These are phyloP conservation scores for Malassezia psittaci DNA, from an alignment of 1,284 basidiomycete genomes.

Conservation along the genomic window DNA sequence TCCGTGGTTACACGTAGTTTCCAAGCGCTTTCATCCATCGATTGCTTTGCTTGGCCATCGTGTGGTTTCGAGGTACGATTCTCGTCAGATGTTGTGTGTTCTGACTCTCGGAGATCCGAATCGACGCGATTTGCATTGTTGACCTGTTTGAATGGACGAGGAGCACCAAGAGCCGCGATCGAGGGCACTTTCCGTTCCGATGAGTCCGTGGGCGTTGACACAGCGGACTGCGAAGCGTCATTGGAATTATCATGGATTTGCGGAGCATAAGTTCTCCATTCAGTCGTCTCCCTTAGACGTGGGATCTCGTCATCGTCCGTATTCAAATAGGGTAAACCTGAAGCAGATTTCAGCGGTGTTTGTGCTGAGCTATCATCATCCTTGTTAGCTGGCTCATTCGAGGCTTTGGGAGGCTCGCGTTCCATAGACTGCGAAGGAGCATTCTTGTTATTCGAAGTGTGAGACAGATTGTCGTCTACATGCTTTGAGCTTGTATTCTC, in stretches of 20 bases:
- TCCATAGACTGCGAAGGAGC: conserved; percentile 3
- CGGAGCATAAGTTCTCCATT: conserved; percentile 4
- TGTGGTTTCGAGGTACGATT: background rate
- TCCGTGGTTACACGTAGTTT: conserved; percentile 40
- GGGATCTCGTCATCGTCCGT: conserved; percentile 10
- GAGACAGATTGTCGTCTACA: conserved; percentile 1
- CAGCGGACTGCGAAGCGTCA: background rate
- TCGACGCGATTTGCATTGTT: background rate
- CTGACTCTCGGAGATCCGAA: background rate
- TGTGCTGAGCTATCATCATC: background rate
- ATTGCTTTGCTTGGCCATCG: background rate
- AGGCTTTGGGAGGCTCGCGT: conserved; percentile 4
- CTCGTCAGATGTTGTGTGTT: background rate
- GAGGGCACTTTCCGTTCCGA: conserved; percentile 12
- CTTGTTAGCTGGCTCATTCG: background rate
- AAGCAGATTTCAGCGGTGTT: background rate
- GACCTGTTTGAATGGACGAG: background rate
- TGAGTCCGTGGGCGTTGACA: background rate
- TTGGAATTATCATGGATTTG: background rate
- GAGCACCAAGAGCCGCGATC: conserved; percentile 5
- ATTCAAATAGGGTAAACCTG: conserved; percentile 3
- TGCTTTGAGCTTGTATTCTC: too few species aligned
- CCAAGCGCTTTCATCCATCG: conserved; percentile 17
- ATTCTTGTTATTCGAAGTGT: conserved; percentile 1
- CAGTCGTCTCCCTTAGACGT: conserved; percentile 4